phyloP scores from a whole-genome alignment of 371 early-diverging fungal species.

The Mucor ambiguus region DNA sequence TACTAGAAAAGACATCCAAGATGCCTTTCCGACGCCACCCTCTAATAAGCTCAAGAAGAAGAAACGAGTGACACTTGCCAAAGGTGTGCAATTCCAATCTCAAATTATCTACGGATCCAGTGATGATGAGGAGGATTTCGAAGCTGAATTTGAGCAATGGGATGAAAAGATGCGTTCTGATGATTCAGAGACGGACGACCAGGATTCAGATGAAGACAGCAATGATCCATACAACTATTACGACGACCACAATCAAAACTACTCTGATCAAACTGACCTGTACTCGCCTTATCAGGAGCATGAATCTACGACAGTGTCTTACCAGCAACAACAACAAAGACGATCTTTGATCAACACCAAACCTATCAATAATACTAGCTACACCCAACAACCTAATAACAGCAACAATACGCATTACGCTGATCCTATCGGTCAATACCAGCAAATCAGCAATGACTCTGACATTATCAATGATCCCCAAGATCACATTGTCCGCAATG shows the following conservation, averaged over 20 bases:
- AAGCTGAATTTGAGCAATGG: conserved; percentile 51
- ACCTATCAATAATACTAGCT: conserved; percentile 8
- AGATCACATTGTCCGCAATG: neutral
- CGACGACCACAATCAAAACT: conserved; percentile 11
- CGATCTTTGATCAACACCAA: neutral
- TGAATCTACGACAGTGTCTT: neutral
- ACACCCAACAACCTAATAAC: neutral
- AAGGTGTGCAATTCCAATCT: conserved; percentile 52
- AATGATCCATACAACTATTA: conserved; percentile 34
- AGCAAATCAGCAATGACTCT: conserved; percentile 18
- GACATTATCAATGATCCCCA: conserved; percentile 22
- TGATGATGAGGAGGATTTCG: conserved; percentile 59
- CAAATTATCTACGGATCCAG: conserved; percentile 51
- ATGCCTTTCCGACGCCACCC: conserved; percentile 50
- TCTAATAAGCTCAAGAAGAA: conserved; percentile 34
- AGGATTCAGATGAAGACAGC: conserved; percentile 24
- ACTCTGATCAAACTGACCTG: conserved; percentile 16
- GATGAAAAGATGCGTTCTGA: conserved; percentile 44
- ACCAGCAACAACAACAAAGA: neutral
- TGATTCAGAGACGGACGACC: conserved; percentile 17
- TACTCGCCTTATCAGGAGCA: conserved; percentile 2
- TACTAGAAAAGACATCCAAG: conserved; percentile 47
- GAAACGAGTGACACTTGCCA: conserved; percentile 45
- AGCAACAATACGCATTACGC: neutral
- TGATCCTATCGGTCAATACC: neutral